Evolutionary conservation across 2,329 filamentous ascomycete genomes (phyloP), one percentile per base, ranked within the genome.

Genomic region (Aspergillus awamori): DNA sequence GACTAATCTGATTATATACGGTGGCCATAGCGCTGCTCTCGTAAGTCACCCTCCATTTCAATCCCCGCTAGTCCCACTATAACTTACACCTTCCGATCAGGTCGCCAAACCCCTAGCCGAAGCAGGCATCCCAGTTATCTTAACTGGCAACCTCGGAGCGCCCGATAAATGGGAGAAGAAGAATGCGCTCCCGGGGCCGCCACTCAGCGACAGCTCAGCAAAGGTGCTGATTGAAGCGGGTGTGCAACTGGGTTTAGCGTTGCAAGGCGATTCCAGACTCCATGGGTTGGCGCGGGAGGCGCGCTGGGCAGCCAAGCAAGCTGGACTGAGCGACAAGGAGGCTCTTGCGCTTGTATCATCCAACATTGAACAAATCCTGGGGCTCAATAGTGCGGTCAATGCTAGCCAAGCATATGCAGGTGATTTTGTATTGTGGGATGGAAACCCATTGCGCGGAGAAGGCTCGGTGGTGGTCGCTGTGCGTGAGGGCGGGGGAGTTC

Each of bases 51-150:
- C 10, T 13, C 2, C 7, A n/a, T 17, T 4, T 6, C 17, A 3
- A 7, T 10, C 4, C 8, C 41, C 4, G 33, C 43, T 8, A 30
- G 5, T 15, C 0, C 33, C 49, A 8, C 1, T 22, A 33, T 30
- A 36, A 33, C 30, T 33, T 13, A 24, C 17, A 22, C 2, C 4
- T 2, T 26, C 13, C 0, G 10, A 26, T 3, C 13, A 55, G 48
- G 53, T 62, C 22, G 57, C 75, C 69, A 80, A 17, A 87, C 85
- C 0, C 26, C 72, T 81, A 3, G 77, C 79, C 4, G 66, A 69
- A 24, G 73, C 77, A n/a, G 67, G 70, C 15, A 76, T 82, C 26
- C 75, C 80, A 2, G 69, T 81, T n/a, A 80, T 83, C 24, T 69
- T 82, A 2, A 77, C 77, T n/a, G 73, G 70, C 13, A 74, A 72